These are phyloP conservation scores for Pleurotus eryngii DNA, from an alignment of 768 basidiomycete species.

Conservation along the genomic window DNA sequence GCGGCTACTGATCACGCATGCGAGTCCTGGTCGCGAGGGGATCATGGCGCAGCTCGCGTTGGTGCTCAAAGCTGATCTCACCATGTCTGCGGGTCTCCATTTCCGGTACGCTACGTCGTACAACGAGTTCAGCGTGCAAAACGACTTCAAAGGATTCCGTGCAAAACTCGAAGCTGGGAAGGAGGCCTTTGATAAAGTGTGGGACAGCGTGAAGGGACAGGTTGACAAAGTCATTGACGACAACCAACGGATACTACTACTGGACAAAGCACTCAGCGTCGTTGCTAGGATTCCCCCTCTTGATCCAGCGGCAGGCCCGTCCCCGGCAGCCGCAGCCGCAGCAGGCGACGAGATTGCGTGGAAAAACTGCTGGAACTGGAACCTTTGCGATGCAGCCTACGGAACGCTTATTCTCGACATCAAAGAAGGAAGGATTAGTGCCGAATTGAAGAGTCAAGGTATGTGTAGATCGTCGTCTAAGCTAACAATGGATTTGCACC, in stretches of 20 bases:
- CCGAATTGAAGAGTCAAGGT: conserved; percentile 93
- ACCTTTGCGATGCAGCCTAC: conserved; percentile 92
- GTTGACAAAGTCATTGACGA: conserved; percentile 92
- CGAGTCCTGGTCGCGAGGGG: conserved; percentile 90
- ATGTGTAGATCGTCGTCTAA: conserved; percentile 15
- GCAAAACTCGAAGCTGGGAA: conserved; percentile 76
- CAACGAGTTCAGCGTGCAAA: conserved; percentile 94
- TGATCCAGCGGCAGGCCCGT: conserved; percentile 40
- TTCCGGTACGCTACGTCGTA: conserved; percentile 96
- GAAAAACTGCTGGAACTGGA: conserved; percentile 99
- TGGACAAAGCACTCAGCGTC: conserved; percentile 87
- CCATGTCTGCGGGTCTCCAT: conserved; percentile 91
- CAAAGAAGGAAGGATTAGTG: conserved; percentile 88
- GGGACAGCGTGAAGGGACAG: conserved; percentile 89
- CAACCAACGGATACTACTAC: conserved; percentile 77
- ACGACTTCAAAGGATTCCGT: conserved; percentile 84
- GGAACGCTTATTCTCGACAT: conserved; percentile 86
- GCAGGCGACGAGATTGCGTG: conserved; percentile 86
- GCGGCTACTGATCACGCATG: conserved; percentile 88
- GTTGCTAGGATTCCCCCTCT: conserved; percentile 73
- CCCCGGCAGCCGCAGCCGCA: conserved; percentile 45
- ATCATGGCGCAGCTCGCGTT: conserved; percentile 88
- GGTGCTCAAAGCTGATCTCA: conserved; percentile 90
- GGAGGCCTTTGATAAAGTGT: conserved; percentile 86
- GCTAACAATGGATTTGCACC: background rate